Evolutionary conservation across 495 filamentous ascomycete genomes (phyloP).

Genomic region (Tuber indicum): DNA sequence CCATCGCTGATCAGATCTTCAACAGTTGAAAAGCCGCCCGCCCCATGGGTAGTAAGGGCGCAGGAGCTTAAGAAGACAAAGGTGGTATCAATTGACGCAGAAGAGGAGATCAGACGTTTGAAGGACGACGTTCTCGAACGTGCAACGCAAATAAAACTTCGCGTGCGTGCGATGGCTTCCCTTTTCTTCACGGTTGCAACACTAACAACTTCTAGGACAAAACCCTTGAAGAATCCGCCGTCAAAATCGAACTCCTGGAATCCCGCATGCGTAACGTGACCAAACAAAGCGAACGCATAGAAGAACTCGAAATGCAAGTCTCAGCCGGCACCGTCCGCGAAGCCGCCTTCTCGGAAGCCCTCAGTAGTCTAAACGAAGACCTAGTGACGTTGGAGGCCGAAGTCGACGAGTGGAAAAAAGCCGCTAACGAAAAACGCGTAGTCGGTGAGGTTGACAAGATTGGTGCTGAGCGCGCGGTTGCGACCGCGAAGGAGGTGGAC

Average conservation of each 20-base stretch:
- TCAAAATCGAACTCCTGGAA: slow-evolving; percentile 91
- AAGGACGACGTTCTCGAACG: slow-evolving; percentile 66
- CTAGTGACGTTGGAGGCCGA: slow-evolving; percentile 52
- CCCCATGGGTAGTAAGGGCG: slow-evolving; percentile 79
- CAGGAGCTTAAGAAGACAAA: slow-evolving; percentile 71
- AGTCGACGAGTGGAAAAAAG: slow-evolving; percentile 65
- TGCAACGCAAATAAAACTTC: slow-evolving; percentile 56
- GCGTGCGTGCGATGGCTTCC: slow-evolving; percentile 20
- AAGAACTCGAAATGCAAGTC: slow-evolving; percentile 58
- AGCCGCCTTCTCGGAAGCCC: slow-evolving; percentile 46
- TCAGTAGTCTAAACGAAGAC: slow-evolving; percentile 59
- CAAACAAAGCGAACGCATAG: slow-evolving; percentile 59
- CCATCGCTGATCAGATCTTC: slow-evolving; percentile 4
- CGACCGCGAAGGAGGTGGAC: slow-evolving; percentile 69
- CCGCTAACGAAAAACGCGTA: slow-evolving; percentile 59
- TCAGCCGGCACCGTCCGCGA: slow-evolving; percentile 52
- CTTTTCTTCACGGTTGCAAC: background rate
- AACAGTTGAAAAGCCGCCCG: slow-evolving; percentile 57
- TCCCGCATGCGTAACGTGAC: slow-evolving; percentile 68
- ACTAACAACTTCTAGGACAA: slow-evolving; percentile 46
- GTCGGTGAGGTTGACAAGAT: slow-evolving; percentile 49
- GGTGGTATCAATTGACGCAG: slow-evolving; percentile 67
- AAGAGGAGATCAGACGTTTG: slow-evolving; percentile 67
- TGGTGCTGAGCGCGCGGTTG: slow-evolving; percentile 55
- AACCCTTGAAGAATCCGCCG: slow-evolving; percentile 62